These are phyloP conservation scores for Pseudotsuga menziesii DNA, from an alignment of 75 land plant genomes.

Conservation along the genomic window DNA sequence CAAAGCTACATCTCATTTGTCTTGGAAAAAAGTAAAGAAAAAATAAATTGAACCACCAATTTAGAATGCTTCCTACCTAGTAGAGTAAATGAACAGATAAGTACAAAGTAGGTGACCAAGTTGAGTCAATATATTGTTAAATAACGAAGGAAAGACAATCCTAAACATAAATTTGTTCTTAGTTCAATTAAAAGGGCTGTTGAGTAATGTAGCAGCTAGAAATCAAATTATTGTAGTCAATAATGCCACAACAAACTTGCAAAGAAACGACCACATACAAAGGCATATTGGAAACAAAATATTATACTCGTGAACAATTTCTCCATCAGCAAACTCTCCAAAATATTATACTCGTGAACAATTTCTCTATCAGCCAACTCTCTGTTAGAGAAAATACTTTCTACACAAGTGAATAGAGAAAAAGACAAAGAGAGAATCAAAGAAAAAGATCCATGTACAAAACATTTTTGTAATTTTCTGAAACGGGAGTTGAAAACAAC, in stretches of 20 bases:
- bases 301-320: no score
- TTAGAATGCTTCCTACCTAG: background rate
- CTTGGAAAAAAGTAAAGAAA: no score
- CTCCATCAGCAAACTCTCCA: background rate
- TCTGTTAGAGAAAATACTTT: background rate
- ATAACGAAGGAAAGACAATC: no score
- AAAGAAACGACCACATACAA: background rate
- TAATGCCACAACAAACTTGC: background rate
- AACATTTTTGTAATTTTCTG: no score
- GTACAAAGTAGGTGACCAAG: background rate
- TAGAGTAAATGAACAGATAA: background rate
- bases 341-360: no score
- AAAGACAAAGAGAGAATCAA: no score
- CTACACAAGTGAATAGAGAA: no score
- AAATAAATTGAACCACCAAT: background rate
- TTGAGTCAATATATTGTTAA: no score
- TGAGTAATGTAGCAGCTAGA: background rate
- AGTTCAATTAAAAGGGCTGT: background rate
- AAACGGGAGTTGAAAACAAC: no score
- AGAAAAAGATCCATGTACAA: no score
- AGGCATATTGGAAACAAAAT: no score
- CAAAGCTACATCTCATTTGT: background rate
- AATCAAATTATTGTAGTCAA: background rate
- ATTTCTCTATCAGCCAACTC: background rate
- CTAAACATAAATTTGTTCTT: no score